Percentiles rank a stretch among this genome's conserved stretches.
Conservation (phyloP, 2,329 filamentous ascomycete species). For the Diaporthe sp. region DNA sequence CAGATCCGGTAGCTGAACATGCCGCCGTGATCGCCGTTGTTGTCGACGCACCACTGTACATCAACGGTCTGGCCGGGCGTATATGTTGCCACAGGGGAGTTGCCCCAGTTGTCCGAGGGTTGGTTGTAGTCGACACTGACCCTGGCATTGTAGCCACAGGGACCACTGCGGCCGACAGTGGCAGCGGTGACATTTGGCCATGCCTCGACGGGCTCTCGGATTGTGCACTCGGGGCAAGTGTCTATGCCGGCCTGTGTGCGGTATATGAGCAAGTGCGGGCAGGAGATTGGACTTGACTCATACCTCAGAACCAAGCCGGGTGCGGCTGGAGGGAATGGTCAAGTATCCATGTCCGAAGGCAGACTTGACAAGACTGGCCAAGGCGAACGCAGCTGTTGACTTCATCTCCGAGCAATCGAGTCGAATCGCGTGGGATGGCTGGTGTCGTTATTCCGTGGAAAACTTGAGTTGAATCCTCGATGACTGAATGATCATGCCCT, state of each 20-base stretch:
- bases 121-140: constrained; percentile 68
- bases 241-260: constrained; percentile 59
- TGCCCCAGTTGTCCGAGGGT: constrained; percentile 60
- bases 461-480: neutral
- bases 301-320: constrained; percentile 60
- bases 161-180: constrained; percentile 61
- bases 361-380: constrained; percentile 24
- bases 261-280: neutral
- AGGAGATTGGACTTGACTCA: neutral
- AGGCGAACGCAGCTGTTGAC: neutral
- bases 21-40: constrained; percentile 70
- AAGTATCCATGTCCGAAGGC: constrained; percentile 60
- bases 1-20: constrained; percentile 70
- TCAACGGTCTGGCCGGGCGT: constrained; percentile 60
- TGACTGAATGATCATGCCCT: neutral
- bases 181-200: constrained; percentile 65
- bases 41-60: constrained; percentile 69
- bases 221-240: constrained; percentile 68
- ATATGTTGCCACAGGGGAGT: constrained; percentile 59
- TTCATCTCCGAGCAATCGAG: neutral
- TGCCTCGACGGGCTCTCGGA: constrained; percentile 64
- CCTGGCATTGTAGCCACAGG: constrained; percentile 68
- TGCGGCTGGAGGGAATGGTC: constrained; percentile 59
- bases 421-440: neutral
- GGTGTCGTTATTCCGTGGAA: neutral